A percentile compares a stretch with the other conserved stretches of the same genome.
Conservation (phyloP, 768 basidiomycete genomes). For the button mushroom (Agaricus bisporus) region DNA sequence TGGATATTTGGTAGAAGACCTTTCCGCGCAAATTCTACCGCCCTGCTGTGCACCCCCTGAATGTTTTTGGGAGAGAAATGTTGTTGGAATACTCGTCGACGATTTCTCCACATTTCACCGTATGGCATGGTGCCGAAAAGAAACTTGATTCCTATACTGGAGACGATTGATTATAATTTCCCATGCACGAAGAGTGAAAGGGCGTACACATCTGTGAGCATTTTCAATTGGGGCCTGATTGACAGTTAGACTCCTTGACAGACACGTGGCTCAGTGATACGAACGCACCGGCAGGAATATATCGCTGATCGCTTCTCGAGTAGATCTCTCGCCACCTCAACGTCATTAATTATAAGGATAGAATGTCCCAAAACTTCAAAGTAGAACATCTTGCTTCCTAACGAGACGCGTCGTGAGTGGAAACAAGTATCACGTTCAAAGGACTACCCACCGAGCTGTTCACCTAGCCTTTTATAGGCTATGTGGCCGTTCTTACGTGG, state of each 20-base stretch:
- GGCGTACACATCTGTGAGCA: constrained; percentile 8
- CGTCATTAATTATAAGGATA: constrained; percentile 21
- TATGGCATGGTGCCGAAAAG: constrained; percentile 10
- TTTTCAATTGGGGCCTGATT: background rate
- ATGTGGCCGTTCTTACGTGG: background rate
- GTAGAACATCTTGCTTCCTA: constrained; percentile 15
- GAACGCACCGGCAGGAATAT: constrained; percentile 18
- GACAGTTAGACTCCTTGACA: background rate
- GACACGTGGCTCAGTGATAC: background rate
- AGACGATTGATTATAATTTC: background rate
- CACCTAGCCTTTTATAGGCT: background rate
- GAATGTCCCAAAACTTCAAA: constrained; percentile 21
- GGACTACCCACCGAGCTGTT: background rate
- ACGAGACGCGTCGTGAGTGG: background rate
- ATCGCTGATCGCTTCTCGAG: constrained; percentile 23
- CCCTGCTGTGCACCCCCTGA: constrained; percentile 3
- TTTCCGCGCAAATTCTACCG: constrained; percentile 3
- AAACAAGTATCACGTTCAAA: background rate
- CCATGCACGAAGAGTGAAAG: background rate
- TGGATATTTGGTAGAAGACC: constrained; percentile 6
- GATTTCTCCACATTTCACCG: constrained; percentile 10
- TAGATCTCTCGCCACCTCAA: constrained; percentile 19
- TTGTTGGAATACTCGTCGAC: constrained; percentile 12
- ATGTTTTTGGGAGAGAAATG: constrained; percentile 8
- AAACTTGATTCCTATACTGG: constrained; percentile 5